Evolutionary conservation across 768 basidiomycete genomes (phyloP).

Genomic region (Macrolepiota albuminosa): DNA sequence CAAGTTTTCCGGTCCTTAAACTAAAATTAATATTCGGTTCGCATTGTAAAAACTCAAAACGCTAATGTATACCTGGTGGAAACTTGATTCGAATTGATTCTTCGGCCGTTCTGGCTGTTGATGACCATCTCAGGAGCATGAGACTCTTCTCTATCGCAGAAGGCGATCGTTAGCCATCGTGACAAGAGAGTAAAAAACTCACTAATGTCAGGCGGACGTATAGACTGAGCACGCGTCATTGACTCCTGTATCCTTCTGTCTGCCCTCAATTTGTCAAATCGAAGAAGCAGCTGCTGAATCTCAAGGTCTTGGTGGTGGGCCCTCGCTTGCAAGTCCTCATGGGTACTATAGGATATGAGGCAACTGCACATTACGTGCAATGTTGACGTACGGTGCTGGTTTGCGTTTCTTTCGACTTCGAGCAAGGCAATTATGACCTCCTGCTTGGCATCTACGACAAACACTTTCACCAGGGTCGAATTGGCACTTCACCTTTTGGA

Average conservation of each 20-base stretch:
- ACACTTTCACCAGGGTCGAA: constrained; percentile 37
- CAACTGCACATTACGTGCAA: neutral
- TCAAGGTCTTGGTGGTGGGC: constrained; percentile 41
- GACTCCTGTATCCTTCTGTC: constrained; percentile 38
- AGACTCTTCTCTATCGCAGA: constrained; percentile 7
- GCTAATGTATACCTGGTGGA: constrained; percentile 21
- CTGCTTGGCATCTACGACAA: constrained; percentile 46
- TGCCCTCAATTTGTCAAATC: constrained; percentile 37
- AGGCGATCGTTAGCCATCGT: neutral
- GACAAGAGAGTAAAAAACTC: neutral
- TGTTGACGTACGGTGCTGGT: constrained; percentile 43
- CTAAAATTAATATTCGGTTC: neutral
- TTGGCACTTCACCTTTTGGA: constrained; percentile 46
- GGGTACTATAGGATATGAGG: constrained; percentile 33
- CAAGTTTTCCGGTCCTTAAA: constrained; percentile 6
- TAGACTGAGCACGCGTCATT: constrained; percentile 28
- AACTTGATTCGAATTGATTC: constrained; percentile 31
- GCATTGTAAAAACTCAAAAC: neutral
- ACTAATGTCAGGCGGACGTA: constrained; percentile 8
- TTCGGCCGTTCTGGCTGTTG: constrained; percentile 31
- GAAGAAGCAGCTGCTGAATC: constrained; percentile 38
- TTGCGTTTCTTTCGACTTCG: constrained; percentile 53
- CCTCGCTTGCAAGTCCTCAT: constrained; percentile 47
- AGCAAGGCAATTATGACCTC: constrained; percentile 40
- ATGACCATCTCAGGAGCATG: constrained; percentile 13